Evolutionary conservation across 2,329 filamentous ascomycete genomes (phyloP).

Genomic region (Cladosporium sp.): DNA sequence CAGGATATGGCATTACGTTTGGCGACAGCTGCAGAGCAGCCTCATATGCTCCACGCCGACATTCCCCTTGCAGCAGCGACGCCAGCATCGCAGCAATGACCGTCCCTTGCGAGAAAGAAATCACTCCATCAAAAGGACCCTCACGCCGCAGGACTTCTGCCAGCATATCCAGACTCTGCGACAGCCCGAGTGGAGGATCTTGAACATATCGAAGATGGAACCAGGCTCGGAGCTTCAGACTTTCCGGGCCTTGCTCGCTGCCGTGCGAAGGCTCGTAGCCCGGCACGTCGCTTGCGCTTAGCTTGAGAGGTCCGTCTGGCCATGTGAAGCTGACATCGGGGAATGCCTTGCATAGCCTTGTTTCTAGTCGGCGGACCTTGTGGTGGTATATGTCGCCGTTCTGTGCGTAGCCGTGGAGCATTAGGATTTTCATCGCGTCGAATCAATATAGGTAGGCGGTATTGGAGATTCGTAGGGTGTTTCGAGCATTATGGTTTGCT

Average conservation of each 20-base stretch:
- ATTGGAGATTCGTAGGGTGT: too few relatives aligned
- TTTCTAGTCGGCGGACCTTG: neutral
- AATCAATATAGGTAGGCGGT: neutral
- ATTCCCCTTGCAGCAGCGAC: neutral
- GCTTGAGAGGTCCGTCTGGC: neutral
- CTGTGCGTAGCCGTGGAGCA: constrained; percentile 4
- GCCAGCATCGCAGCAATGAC: neutral
- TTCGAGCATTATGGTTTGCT: too few relatives aligned
- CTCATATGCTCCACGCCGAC: neutral
- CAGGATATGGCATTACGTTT: neutral
- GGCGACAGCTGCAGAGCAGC: neutral
- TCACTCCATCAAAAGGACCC: neutral
- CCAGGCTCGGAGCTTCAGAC: neutral
- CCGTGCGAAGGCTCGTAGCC: neutral
- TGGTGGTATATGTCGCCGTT: neutral
- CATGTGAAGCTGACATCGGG: neutral
- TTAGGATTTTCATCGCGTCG: neutral
- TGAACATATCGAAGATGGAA: neutral
- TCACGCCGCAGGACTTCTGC: neutral
- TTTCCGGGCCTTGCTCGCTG: too few relatives aligned
- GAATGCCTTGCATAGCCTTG: neutral
- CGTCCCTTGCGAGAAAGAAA: constrained; percentile 2
- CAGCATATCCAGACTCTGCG: neutral
- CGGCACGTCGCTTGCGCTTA: neutral
- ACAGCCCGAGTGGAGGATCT: neutral